Conservation (phyloP, 495 filamentous ascomycete genomes). For the Opeltia flavorubescens region DNA sequence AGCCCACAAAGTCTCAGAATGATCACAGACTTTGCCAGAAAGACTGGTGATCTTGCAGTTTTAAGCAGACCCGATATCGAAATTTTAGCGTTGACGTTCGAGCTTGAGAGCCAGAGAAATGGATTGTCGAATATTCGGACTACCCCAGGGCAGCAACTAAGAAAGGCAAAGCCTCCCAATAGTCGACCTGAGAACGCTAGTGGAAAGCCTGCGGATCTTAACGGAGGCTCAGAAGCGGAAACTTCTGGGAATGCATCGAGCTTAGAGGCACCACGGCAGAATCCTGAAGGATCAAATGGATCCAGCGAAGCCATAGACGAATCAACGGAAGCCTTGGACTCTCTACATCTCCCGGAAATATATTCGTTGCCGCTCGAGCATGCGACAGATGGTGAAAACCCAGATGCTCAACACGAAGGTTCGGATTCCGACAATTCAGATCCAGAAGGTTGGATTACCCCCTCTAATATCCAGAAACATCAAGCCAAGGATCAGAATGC, state of each 20-base stretch:
- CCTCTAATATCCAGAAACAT: conserved; percentile 76
- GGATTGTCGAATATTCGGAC: conserved; percentile 72
- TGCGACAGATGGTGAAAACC: conserved; percentile 15
- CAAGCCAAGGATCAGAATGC: conserved; percentile 50
- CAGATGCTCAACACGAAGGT: no score
- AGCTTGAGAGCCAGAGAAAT: conserved; percentile 72
- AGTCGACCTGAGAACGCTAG: neutral
- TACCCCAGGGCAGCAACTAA: conserved; percentile 57
- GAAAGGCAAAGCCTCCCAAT: neutral
- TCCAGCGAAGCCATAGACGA: neutral
- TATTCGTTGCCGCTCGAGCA: conserved; percentile 5
- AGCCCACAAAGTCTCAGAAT: conserved; percentile 58
- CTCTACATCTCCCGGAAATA: conserved; percentile 1
- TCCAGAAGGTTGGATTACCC: conserved; percentile 85
- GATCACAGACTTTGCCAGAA: conserved; percentile 73
- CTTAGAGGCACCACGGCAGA: neutral
- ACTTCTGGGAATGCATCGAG: neutral
- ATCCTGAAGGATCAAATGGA: neutral
- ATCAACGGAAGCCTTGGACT: neutral
- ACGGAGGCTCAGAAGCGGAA: neutral
- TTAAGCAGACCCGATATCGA: conserved; percentile 80
- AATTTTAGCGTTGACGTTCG: conserved; percentile 79
- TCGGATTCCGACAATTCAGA: conserved; percentile 44
- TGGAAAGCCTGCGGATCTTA: neutral
- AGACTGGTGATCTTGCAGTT: conserved; percentile 78